Conservation (phyloP, 352 stramenopile genomes). For the Halophytophthora batemanensis region DNA sequence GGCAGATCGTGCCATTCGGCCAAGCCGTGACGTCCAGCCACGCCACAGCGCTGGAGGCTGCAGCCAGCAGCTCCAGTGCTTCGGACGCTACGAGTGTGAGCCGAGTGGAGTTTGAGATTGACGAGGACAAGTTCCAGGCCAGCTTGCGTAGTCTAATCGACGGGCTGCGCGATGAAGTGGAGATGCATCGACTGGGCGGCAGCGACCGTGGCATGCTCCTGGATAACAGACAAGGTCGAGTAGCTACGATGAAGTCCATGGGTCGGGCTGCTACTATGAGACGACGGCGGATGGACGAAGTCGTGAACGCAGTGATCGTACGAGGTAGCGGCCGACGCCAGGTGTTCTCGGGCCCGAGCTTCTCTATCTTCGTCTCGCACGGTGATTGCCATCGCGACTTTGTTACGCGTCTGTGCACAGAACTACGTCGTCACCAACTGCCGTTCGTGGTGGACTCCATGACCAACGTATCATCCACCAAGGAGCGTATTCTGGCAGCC, state of each 20-base stretch:
- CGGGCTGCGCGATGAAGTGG: conserved; percentile 71
- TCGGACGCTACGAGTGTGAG: conserved; percentile 14
- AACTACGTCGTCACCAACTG: conserved; percentile 48
- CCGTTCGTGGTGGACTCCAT: conserved; percentile 62
- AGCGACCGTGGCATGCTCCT: conserved; percentile 11
- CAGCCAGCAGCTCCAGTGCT: conserved; percentile 14
- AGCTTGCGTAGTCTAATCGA: conserved; percentile 69
- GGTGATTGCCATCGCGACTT: conserved; percentile 74
- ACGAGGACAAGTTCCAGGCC: conserved; percentile 65
- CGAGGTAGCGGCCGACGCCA: conserved; percentile 21
- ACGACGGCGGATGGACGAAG: conserved; percentile 37
- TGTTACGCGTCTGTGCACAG: conserved; percentile 47
- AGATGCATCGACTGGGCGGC: conserved; percentile 51
- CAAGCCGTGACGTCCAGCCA: conserved; percentile 49
- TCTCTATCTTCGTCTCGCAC: conserved; percentile 76
- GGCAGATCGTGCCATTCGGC: conserved; percentile 75
- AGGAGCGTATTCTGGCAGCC: conserved; percentile 65
- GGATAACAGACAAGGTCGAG: conserved; percentile 11
- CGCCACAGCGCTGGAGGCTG: conserved; percentile 19
- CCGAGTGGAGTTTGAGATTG: conserved; percentile 46
- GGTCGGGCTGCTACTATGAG: conserved; percentile 18
- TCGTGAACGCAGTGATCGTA: conserved; percentile 55
- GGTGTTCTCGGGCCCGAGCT: conserved; percentile 19
- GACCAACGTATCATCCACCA: conserved; percentile 70
- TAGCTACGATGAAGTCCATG: conserved; percentile 15